Conservation (phyloP, 352 stramenopile species). For the Phytophthora vignae region DNA sequence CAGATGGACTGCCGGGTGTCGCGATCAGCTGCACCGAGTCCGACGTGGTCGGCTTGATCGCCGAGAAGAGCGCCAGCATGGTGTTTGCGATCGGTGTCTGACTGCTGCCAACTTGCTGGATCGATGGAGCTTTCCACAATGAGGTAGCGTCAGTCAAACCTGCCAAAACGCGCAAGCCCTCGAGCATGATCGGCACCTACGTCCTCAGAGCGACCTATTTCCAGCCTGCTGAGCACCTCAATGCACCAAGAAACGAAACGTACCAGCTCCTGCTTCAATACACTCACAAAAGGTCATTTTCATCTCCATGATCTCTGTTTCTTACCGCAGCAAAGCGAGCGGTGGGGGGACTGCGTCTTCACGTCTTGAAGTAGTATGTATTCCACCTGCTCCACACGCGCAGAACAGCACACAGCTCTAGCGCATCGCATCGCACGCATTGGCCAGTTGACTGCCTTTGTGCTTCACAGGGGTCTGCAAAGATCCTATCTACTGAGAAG, state of each 20-base stretch:
- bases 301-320: conserved; percentile 23
- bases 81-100: not conserved
- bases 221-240: conserved; percentile 8
- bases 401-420: conserved; percentile 7
- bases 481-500: conserved; percentile 40
- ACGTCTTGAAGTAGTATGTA: conserved; percentile 39
- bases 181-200: conserved; percentile 1
- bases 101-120: conserved; percentile 2
- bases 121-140: conserved; percentile 27
- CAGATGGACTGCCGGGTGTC: conserved; percentile 23
- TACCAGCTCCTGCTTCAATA: conserved; percentile 3
- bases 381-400: conserved; percentile 23
- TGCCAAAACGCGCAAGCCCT: conserved; percentile 3
- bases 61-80: conserved; percentile 41
- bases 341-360: conserved; percentile 20
- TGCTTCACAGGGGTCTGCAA: conserved; percentile 15
- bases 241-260: conserved; percentile 17
- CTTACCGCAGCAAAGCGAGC: conserved; percentile 25
- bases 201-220: conserved; percentile 30
- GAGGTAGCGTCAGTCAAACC: not conserved
- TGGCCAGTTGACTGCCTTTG: conserved; percentile 12
- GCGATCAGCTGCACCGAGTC: conserved; percentile 3
- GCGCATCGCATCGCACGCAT: not conserved
- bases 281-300: conserved; percentile 17
- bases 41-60: conserved; percentile 13